A percentile compares a stretch with the other conserved stretches of the same genome.
Evolutionary conservation across 2,329 filamentous ascomycete genomes (phyloP).

Genomic region (Cladophialophora bantiana): DNA sequence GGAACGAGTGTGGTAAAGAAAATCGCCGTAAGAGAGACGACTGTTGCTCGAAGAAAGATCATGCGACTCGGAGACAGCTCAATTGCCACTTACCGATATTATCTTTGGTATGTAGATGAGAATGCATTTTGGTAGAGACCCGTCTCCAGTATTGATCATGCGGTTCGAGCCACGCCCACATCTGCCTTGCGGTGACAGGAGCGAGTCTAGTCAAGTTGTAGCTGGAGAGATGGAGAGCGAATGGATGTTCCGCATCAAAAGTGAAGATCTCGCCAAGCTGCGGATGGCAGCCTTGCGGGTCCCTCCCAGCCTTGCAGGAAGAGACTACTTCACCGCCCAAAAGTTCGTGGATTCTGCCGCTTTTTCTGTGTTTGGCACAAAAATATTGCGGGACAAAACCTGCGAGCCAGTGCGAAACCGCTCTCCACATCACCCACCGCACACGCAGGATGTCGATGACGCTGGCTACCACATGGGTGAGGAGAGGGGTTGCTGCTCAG

Average conservation of each 20-base stretch:
- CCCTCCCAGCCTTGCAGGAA: constrained; percentile 23
- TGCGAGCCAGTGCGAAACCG: not conserved
- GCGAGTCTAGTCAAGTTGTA: not conserved
- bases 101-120: constrained; percentile 91
- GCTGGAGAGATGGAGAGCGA: not conserved
- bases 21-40: not conserved
- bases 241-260: constrained; percentile 2
- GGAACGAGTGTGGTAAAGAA: not conserved
- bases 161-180: constrained; percentile 42
- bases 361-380: constrained; percentile 19
- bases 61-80: constrained; percentile 25
- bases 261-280: constrained; percentile 2
- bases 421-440: not conserved
- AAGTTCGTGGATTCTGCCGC: constrained; percentile 32
- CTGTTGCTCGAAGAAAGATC: constrained; percentile 1
- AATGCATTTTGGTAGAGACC: constrained; percentile 75
- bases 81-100: constrained; percentile 71
- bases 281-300: constrained; percentile 6
- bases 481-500: constrained; percentile 75
- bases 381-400: constrained; percentile 3
- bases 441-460: constrained; percentile 67
- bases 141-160: constrained; percentile 42
- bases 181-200: constrained; percentile 22
- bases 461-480: constrained; percentile 77
- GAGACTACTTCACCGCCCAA: constrained; percentile 29